phyloP scores from a whole-genome alignment of 2,329 filamentous ascomycete genomes.

The Aspergillus sp. region DNA sequence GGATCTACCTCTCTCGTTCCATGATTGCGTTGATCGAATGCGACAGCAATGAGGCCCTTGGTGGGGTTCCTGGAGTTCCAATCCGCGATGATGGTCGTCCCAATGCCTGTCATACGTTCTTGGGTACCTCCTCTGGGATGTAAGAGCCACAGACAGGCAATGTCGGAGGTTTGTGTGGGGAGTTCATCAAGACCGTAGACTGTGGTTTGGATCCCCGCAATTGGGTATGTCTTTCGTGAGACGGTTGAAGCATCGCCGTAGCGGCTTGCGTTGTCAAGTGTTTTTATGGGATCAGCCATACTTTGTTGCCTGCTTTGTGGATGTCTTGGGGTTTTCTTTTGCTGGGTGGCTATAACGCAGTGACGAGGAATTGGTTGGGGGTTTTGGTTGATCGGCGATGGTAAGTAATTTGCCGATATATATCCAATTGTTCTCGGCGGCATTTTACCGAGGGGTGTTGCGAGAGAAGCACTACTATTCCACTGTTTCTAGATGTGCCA shows the following conservation, averaged over 20 bases:
- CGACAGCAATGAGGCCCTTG: constrained; percentile 73
- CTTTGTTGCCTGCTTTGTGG: neutral
- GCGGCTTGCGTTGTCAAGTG: constrained; percentile 28
- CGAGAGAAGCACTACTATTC: neutral
- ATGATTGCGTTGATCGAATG: constrained; percentile 94
- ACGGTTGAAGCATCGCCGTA: constrained; percentile 44
- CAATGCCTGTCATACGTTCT: constrained; percentile 74
- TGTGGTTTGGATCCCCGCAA: constrained; percentile 76
- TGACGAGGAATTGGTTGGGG: neutral
- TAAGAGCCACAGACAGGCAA: constrained; percentile 88
- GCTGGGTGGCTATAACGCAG: neutral
- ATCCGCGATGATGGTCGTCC: constrained; percentile 65
- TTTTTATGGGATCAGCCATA: constrained; percentile 41
- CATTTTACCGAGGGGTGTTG: neutral
- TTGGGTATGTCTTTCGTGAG: constrained; percentile 67
- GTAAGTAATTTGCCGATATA: neutral
- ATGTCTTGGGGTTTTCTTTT: too few relatives aligned
- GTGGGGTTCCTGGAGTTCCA: constrained; percentile 59
- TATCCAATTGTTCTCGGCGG: neutral
- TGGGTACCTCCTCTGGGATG: constrained; percentile 74
- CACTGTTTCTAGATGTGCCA: neutral
- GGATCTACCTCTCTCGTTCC: constrained; percentile 69
- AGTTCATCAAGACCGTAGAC: constrained; percentile 81
- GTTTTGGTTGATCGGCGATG: neutral
- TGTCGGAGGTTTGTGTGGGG: constrained; percentile 51